Conservation (phyloP, 2,329 filamentous ascomycete species). For the Myriosclerotinia curreyana region DNA sequence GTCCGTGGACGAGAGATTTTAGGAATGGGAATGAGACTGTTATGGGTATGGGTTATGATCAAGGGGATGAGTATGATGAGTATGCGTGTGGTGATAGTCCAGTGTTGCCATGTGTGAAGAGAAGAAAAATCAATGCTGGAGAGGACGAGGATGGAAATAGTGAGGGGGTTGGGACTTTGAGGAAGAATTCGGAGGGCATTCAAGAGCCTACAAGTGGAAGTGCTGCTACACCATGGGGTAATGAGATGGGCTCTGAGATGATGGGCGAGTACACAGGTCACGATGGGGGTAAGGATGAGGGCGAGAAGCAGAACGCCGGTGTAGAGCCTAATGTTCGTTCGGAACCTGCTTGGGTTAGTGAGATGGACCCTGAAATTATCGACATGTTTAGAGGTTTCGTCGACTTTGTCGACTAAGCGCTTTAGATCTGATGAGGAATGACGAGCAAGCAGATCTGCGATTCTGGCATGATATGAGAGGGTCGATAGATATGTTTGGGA, state of each 20-base stretch:
- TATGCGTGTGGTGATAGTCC: slow-evolving; percentile 6
- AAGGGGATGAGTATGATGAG: not conserved
- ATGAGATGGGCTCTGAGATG: slow-evolving; percentile 14
- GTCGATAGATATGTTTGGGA: not conserved
- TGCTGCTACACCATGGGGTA: not conserved
- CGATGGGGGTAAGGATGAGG: not conserved
- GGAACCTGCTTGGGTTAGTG: slow-evolving; percentile 38
- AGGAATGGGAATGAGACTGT: not conserved
- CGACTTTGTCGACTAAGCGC: slow-evolving; percentile 37
- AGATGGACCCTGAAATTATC: slow-evolving; percentile 39
- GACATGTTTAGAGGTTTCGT: slow-evolving; percentile 37
- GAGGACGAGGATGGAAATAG: not conserved
- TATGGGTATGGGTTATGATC: not conserved
- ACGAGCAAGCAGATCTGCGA: not conserved
- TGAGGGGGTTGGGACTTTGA: not conserved
- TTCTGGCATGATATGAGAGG: not conserved
- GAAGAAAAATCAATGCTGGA: slow-evolving; percentile 19
- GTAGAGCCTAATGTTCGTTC: slow-evolving; percentile 10
- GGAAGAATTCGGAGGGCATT: not conserved
- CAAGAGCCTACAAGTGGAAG: not conserved
- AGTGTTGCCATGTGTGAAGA: slow-evolving; percentile 27
- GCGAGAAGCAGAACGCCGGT: not conserved
- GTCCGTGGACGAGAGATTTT: slow-evolving; percentile 13
- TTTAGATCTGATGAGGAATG: too few relatives aligned
- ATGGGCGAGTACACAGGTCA: not conserved